Evolutionary conservation across 305 asterid genomes (phyloP), one percentile per base, ranked within the genome.

Genomic region (Fraxinus baroniana): DNA sequence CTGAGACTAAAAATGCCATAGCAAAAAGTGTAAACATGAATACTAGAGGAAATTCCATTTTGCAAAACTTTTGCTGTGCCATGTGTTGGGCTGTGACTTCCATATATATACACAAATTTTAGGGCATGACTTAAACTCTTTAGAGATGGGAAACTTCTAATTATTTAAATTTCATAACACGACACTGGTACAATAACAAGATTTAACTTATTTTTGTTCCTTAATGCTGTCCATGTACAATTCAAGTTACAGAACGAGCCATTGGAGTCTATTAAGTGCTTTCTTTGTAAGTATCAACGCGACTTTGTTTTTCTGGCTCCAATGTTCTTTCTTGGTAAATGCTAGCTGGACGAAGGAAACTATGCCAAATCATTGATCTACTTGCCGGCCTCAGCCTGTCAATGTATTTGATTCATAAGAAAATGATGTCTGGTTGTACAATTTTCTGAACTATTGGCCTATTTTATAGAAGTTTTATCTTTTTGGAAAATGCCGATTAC

Each of bases 41-140:
- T 41, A 81, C 22, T 62, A 75, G 78, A 74, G 82, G 60, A 39
- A 41, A 9, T 28, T 36, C 81, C 84, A 86, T 83, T 46, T 82
- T 79, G 18, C 62, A 15, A 20, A 37, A 57, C 28, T n/a, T 77
- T 13, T 74, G 52, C 6, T 77, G 17, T 44, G 33, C 35, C 66
- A 80, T 10, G 8, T 39, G 26, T 36, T 24, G 52, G 52, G 36
- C 0, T 39, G 36, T 39, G 30, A 37, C 36, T 66, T 37, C 72
- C 77, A 20, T 85, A 82, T 79, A 60, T 78, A 85, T 78, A 82
- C 35, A 10, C 60, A 9, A 7, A 33, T 74, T 2, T 32, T 0
- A 46, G 37, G 9, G 79, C 62, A 28, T 20, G 44, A 8, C 17
- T 66, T 3, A 3, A 66, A 66, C n/a, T 66, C 36, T 66, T 66